Evolutionary conservation across 129 eudicot genomes (phyloP).

Genomic region (Oenanthe sinensis): DNA sequence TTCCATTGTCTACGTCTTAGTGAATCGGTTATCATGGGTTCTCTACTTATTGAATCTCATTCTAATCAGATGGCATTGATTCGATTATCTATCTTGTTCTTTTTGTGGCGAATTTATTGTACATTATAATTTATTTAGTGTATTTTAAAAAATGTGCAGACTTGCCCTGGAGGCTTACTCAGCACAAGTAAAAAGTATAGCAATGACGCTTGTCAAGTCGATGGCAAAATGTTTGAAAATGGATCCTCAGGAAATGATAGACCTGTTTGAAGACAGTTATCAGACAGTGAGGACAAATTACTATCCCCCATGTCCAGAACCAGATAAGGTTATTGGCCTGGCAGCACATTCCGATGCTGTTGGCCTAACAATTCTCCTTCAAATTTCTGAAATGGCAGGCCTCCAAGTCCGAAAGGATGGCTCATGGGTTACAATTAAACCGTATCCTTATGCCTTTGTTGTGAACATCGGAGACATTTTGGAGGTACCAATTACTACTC

Average conservation of each 20-base stretch:
- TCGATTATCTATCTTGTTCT: too few species aligned
- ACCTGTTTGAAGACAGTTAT: background rate
- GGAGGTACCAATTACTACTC: conserved; percentile 18
- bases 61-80: too few species aligned
- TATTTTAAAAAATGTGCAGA: too few species aligned
- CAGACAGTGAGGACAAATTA: conserved; percentile 17
- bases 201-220: background rate
- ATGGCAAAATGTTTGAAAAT: background rate
- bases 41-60: too few species aligned
- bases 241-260: background rate
- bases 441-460: conserved; percentile 25
- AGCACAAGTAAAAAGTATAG: background rate
- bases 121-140: too few species aligned
- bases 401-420: conserved; percentile 34
- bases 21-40: too few species aligned
- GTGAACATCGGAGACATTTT: conserved; percentile 34
- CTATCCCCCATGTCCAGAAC: conserved; percentile 39
- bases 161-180: background rate
- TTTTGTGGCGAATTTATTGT: too few species aligned
- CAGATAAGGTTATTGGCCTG: conserved; percentile 28
- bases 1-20: background rate
- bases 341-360: conserved; percentile 30
- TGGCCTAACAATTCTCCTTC: conserved; percentile 30
- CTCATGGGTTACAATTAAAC: conserved; percentile 21
- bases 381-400: conserved; percentile 22